Evolutionary conservation across 768 basidiomycete genomes (phyloP).

Genomic region (Lentinula guzmanii): DNA sequence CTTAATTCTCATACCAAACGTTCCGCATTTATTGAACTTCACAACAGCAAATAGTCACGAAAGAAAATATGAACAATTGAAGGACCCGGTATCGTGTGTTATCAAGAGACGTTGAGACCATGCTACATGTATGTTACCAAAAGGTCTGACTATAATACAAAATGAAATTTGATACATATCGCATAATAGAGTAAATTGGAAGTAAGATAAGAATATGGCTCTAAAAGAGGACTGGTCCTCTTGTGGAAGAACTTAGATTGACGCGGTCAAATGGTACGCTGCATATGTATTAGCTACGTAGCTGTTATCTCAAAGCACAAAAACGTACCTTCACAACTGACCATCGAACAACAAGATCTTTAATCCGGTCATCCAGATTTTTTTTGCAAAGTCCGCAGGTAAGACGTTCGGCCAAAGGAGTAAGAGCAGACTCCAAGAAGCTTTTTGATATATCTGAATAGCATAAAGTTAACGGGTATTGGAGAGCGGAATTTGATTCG

Average conservation of each 20-base stretch:
- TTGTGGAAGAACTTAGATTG: no score
- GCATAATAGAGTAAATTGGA: no score
- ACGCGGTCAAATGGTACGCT: background rate
- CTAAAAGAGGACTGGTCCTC: no score
- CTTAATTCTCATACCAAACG: no score
- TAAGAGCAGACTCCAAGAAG: conserved; percentile 66
- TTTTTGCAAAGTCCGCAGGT: conserved; percentile 63
- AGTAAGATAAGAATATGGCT: no score
- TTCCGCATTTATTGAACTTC: no score
- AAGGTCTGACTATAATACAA: no score
- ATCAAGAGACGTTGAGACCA: background rate
- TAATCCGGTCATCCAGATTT: conserved; percentile 59
- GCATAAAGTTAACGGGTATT: conserved; percentile 8
- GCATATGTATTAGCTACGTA: background rate
- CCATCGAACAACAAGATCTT: conserved; percentile 68
- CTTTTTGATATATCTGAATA: conserved; percentile 60
- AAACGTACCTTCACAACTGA: conserved; percentile 66
- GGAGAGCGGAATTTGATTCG: background rate
- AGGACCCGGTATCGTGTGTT: no score
- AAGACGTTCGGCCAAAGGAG: conserved; percentile 63
- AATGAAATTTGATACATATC: no score
- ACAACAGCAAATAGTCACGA: no score
- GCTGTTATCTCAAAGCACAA: background rate
- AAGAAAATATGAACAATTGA: no score
- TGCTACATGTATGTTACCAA: background rate